phyloP scores from a whole-genome alignment of 768 basidiomycete genomes.

The Coprinopsis marcescibilis region DNA sequence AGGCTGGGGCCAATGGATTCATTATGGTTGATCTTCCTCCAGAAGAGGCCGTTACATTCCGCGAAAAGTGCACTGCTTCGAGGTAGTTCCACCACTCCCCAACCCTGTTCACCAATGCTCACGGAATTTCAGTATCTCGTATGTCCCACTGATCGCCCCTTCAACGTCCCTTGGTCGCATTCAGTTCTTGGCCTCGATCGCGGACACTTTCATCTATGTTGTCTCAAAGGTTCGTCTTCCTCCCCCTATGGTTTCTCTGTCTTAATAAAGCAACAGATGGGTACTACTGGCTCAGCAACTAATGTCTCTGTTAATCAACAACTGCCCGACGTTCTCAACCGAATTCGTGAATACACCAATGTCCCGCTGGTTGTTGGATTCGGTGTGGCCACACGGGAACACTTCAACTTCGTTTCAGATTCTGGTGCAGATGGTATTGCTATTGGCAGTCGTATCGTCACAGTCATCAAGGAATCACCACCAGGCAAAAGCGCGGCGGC shows the following conservation, averaged over 20 bases:
- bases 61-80: slow-evolving; percentile 75
- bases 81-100: slow-evolving; percentile 48
- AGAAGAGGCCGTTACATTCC: slow-evolving; percentile 89
- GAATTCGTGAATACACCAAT: slow-evolving; percentile 71
- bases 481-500: slow-evolving; percentile 40
- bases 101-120: slow-evolving; percentile 1
- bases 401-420: slow-evolving; percentile 80
- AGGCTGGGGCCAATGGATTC: slow-evolving; percentile 94
- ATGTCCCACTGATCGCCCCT: slow-evolving; percentile 92
- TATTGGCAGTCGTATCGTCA: slow-evolving; percentile 82
- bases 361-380: slow-evolving; percentile 95
- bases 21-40: slow-evolving; percentile 98
- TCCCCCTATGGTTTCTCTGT: slow-evolving; percentile 7
- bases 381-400: slow-evolving; percentile 85
- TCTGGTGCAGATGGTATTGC: slow-evolving; percentile 96
- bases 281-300: slow-evolving; percentile 90
- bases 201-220: slow-evolving; percentile 96
- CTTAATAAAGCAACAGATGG: no score
- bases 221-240: slow-evolving; percentile 75
- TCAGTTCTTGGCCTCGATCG: slow-evolving; percentile 86
- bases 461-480: slow-evolving; percentile 66
- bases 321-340: slow-evolving; percentile 78
- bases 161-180: slow-evolving; percentile 86
- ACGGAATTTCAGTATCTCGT: slow-evolving; percentile 63
- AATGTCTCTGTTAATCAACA: slow-evolving; percentile 62